Base-by-base conservation (phyloP, 495 filamentous ascomycete species). In the Penicillium soppii region DNA sequence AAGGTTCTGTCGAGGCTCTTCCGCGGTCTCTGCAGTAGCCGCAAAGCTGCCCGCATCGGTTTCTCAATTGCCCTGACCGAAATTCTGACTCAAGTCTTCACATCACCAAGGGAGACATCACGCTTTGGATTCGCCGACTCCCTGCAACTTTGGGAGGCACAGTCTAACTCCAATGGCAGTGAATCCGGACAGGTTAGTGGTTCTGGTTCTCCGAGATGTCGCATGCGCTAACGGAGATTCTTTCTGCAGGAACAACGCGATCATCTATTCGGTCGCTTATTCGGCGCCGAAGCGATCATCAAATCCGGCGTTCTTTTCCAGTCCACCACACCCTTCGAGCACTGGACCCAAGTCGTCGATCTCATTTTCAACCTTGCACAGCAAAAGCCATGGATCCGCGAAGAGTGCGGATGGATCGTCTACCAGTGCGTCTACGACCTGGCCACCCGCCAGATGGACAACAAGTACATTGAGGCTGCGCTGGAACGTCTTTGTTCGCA, bases 1-100 rank as follows among this genome's bases (percentile, higher is more conserved):
- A 74, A 75, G 54, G 59, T 63, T 0, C 61, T 88, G 29, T 72
- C 71, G 52, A 75, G 91, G 26, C 76, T 98, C 12, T 89, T 96
- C 59, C 83, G 89, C 38, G 94, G 94, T 30, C 81, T 98, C 21
- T 90, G 91, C 47, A 96, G 91, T 62, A 87, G 91, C 37, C 82
- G 89, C 19, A 95, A 96, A 71, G 91, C 89, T 12, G 90, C 92
- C 25, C 79, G 94, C 21, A 70, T 92, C 48, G 94, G 94, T n/a
- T 97, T 94, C 63, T 95, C 89, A 30, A 74, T 96, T 49, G 91
- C 92, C 2, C 69, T 97, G 55, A 88, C 91, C 0, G 92, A 97
- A 69, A 74, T 95, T 47, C 63, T 95, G 32, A 73, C 77, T 1
- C 82, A 86, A 59, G 61, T 88, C 19, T 76, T 74, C 51, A 55